Base-by-base conservation (phyloP, 805 yeast species). In the Candida easanensis region DNA sequence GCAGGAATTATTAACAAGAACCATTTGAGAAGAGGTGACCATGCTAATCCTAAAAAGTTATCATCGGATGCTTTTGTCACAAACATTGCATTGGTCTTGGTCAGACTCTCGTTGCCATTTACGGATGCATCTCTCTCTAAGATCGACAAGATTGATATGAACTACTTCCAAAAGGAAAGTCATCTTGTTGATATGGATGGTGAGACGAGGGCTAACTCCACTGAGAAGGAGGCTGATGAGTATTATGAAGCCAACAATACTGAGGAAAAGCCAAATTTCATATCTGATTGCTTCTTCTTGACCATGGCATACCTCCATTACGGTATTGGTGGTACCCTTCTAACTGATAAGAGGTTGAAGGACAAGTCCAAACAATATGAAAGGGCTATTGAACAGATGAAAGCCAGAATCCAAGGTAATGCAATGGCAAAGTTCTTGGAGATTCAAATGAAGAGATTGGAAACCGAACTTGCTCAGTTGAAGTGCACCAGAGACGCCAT, bases 231-330 rank as follows among this genome's bases (percentile, higher is more conserved):
- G 54, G 84, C 88, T 4, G 73, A 73, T 38, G 79, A 76, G 38
- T 79, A 76, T 53, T 78, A 76, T 55, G 64, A 71, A 5, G 54
- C 64, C 3, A 61, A 65, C 28, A 66, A 68, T 11, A 58, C 62
- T n/a, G 63, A 52, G 2, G 63, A 57, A n/a, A 59, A 62, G 48
- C 61, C 74, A 22, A 91, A 93, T 56, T 93, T 93, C 61, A 88
- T 93, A n/a, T 81, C 96, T 8, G 93, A 91, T 52, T 84, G 95
- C 56, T 93, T 89, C 63, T 93, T 74, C 57, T 61, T 93, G 43
- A 79, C 90, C 5, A 69, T 84, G 39, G 80, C 95, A 0, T 89
- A 84, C 60, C 64, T 88, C 38, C 90, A 91, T 52, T 93, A 85
- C 65, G 99, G 98, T 33, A 68, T 88, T 33, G 95, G 95, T 19